phyloP scores from a whole-genome alignment of 306 rosid species.

The Albizia julibrissin region DNA sequence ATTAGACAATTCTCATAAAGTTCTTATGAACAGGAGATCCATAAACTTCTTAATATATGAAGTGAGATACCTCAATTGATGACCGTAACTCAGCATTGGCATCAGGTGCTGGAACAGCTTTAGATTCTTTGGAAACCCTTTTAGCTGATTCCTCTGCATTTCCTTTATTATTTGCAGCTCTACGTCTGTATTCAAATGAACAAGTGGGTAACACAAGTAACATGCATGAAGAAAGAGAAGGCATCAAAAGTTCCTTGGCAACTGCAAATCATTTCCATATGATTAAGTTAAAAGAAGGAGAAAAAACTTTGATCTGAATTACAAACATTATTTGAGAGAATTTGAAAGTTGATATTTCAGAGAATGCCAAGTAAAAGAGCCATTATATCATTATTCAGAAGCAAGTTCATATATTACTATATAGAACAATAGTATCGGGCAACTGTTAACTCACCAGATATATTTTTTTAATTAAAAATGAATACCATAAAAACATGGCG shows the following conservation, averaged over 20 bases:
- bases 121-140: conserved; percentile 50
- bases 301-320: background rate
- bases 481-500: background rate
- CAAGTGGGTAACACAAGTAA: conserved; percentile 25
- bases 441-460: background rate
- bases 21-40: conserved; percentile 5
- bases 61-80: conserved; percentile 52
- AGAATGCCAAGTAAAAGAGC: background rate
- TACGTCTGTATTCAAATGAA: conserved; percentile 50
- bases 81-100: conserved; percentile 63
- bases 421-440: background rate
- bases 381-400: background rate
- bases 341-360: background rate
- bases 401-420: background rate
- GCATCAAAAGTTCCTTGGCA: background rate
- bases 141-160: conserved; percentile 44
- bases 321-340: background rate
- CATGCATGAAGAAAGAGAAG: background rate
- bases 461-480: background rate
- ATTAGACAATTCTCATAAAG: conserved; percentile 20
- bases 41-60: conserved; percentile 19
- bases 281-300: background rate
- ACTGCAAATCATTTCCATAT: conserved; percentile 7
- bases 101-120: conserved; percentile 60
- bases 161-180: conserved; percentile 42